Base-by-base conservation (phyloP, 1,284 basidiomycete genomes). In the Omphalotus olearius region DNA sequence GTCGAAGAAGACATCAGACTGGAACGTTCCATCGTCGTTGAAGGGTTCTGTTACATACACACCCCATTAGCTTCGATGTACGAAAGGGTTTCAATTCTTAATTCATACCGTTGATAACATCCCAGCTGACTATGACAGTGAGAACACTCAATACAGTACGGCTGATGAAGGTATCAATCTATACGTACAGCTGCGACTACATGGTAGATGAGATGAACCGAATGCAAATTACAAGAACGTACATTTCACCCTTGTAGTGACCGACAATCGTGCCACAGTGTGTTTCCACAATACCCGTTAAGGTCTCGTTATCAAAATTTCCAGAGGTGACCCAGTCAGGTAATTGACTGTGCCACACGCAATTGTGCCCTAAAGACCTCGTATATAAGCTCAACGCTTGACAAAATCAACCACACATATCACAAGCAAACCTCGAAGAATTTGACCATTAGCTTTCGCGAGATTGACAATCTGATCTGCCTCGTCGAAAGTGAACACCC, bases 291-390 rank as follows among this genome's bases (percentile, higher is more conserved):
- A 79, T 69, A 18, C 67, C 64, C 14, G 71, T 65, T 20, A 80
- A 65, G 11, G 71, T 71, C 1, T 70, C 64, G 25, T 70, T 68
- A 53, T 70, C 64, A 57, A 74, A 78, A 56, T 64, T 66, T 14
- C 74, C 71, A 44, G 64, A 54, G 1, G 71, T 68, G 6, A 80
- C 74, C 78, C 78, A 82, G 62, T 59, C 65, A 0, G 78, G 74
- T 1, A 80, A 66, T 57, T 81, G 78, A 52, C 70, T 74, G 59
- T 82, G 69, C 80, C 80, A 81, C 37, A 80, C 78, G 55, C 75
- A 76, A 57, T 72, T 76, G 60, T 77, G 77, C 6, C 75, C 68
- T 70, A 45, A 23, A 23, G 23, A 14, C 4, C 14, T 26, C 35
- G 7, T 35, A 10, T 41, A 23, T 23, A 5, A 23, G 5, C 23